A percentile compares a stretch with the other conserved stretches of the same genome.
phyloP scores from a whole-genome alignment of 345 rosid species.

The Lepidium africanum region DNA sequence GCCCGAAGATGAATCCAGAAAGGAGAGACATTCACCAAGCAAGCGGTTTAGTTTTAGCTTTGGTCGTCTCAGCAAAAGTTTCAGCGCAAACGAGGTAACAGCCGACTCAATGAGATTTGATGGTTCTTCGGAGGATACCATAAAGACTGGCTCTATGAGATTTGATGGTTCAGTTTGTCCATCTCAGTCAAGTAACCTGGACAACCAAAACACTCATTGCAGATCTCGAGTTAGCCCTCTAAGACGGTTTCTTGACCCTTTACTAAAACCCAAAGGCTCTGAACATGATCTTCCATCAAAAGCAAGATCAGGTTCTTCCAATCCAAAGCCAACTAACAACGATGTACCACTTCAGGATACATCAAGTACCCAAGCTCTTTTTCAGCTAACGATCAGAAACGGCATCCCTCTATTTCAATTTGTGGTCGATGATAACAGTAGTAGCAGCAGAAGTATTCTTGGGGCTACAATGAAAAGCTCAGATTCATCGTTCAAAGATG shows the following conservation, averaged over 20 bases:
- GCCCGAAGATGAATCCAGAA: conserved; percentile 27
- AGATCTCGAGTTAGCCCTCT: conserved; percentile 69
- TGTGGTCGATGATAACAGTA: conserved; percentile 37
- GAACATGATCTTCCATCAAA: conserved; percentile 34
- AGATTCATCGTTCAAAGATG: conserved; percentile 37
- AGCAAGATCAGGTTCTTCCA: conserved; percentile 31
- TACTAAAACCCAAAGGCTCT: conserved; percentile 48
- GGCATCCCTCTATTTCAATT: conserved; percentile 67
- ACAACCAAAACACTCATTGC: conserved; percentile 26
- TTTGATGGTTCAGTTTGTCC: conserved; percentile 30
- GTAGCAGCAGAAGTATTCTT: conserved; percentile 33
- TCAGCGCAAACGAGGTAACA: conserved; percentile 63
- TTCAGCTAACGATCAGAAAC: conserved; percentile 53
- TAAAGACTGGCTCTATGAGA: conserved; percentile 50
- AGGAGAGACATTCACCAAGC: conserved; percentile 53
- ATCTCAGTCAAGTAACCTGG: conserved; percentile 31
- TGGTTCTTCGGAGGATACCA: conserved; percentile 33
- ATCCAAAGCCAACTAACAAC: conserved; percentile 13
- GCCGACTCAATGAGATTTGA: conserved; percentile 32
- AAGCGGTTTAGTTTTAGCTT: conserved; percentile 80
- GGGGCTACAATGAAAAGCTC: conserved; percentile 49
- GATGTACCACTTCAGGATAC: conserved; percentile 15
- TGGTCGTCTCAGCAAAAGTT: conserved; percentile 62
- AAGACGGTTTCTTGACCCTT: conserved; percentile 63
- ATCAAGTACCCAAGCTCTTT: conserved; percentile 43